Evolutionary conservation across 1,284 basidiomycete genomes (phyloP).

Genomic region (Pseudozyma tsukubaensis): DNA sequence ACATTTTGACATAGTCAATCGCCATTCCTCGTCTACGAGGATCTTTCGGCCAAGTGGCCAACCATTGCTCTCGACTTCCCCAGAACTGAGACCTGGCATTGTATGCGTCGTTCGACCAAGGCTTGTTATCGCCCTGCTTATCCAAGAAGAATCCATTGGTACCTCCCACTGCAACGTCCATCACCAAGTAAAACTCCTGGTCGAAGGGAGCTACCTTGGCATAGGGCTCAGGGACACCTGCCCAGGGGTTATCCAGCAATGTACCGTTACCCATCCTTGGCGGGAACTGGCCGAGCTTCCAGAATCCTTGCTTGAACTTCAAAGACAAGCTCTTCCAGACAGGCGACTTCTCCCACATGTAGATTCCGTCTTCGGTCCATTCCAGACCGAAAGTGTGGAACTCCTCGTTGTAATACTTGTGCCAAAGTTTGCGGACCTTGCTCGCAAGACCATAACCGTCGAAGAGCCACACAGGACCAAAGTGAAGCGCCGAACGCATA

Average conservation of each 20-base stretch:
- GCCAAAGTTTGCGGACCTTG: constrained; percentile 76
- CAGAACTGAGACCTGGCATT: constrained; percentile 81
- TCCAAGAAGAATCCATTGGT: constrained; percentile 83
- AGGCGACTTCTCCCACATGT: constrained; percentile 75
- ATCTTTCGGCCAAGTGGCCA: constrained; percentile 43
- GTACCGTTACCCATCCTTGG: constrained; percentile 77
- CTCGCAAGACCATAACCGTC: constrained; percentile 81
- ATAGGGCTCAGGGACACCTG: constrained; percentile 66
- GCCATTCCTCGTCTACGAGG: constrained; percentile 74
- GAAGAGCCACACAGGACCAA: constrained; percentile 74
- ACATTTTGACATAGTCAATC: constrained; percentile 80
- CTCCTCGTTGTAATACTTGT: constrained; percentile 77
- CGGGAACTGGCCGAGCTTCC: constrained; percentile 81
- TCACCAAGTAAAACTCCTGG: constrained; percentile 83
- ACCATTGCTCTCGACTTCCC: constrained; percentile 64
- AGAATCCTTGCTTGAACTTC: constrained; percentile 74
- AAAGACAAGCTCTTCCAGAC: constrained; percentile 74
- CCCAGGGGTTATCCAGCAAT: constrained; percentile 73
- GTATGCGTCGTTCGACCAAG: constrained; percentile 79
- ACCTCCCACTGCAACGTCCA: constrained; percentile 82
- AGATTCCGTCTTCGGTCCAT: constrained; percentile 82
- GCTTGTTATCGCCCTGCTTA: constrained; percentile 76
- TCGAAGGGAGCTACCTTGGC: constrained; percentile 81
- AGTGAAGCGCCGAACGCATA: constrained; percentile 81
- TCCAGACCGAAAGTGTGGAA: constrained; percentile 85